Evolutionary conservation across 1,284 basidiomycete genomes (phyloP).

Genomic region (Inonotus hispidus): DNA sequence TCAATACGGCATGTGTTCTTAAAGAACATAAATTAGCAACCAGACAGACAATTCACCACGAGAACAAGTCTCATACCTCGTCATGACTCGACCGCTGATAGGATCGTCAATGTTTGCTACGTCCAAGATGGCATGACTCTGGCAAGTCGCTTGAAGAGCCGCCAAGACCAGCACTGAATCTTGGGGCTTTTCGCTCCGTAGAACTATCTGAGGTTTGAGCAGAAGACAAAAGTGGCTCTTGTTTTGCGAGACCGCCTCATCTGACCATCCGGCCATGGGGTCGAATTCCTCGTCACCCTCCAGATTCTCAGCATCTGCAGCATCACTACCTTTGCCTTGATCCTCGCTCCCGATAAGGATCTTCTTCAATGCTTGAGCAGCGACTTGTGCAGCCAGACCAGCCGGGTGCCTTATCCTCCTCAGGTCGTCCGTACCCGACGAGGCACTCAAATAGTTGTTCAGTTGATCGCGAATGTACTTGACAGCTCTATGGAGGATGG

Average conservation of each 20-base stretch:
- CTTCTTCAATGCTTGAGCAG: slow-evolving; percentile 57
- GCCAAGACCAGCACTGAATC: slow-evolving; percentile 75
- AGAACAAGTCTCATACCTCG: slow-evolving; percentile 46
- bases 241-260: slow-evolving; percentile 52
- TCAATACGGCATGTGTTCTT: slow-evolving; percentile 71
- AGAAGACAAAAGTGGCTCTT: slow-evolving; percentile 81
- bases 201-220: slow-evolving; percentile 87
- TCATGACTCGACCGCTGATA: slow-evolving; percentile 82
- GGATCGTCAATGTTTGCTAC: slow-evolving; percentile 76
- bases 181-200: slow-evolving; percentile 60
- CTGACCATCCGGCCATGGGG: slow-evolving; percentile 67
- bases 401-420: slow-evolving; percentile 30
- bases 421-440: slow-evolving; percentile 29
- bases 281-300: slow-evolving; percentile 31
- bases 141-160: slow-evolving; percentile 78
- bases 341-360: slow-evolving; percentile 48
- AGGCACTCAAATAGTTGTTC: slow-evolving; percentile 30
- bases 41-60: background rate
- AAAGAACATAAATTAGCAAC: background rate
- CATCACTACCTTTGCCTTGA: slow-evolving; percentile 33
- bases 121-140: slow-evolving; percentile 82
- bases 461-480: slow-evolving; percentile 83
- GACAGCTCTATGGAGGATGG: slow-evolving; percentile 53
- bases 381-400: slow-evolving; percentile 48
- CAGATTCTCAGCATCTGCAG: slow-evolving; percentile 24